These are phyloP conservation scores for Aspergillus kassunensis DNA, from an alignment of 495 filamentous ascomycete species.

Conservation along the genomic window DNA sequence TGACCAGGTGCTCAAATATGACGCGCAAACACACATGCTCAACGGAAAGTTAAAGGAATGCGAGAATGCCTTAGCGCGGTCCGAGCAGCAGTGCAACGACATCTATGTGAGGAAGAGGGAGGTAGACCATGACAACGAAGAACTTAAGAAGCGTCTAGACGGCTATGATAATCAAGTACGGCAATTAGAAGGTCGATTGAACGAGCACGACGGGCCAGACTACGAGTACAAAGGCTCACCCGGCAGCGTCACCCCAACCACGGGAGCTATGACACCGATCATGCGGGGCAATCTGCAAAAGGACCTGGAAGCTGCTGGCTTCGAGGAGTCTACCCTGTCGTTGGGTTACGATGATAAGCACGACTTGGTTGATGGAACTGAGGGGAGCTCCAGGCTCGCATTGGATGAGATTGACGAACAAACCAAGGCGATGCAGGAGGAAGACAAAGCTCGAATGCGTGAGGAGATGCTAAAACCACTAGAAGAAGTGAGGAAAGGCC, in stretches of 20 bases:
- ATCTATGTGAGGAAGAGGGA: conserved; percentile 53
- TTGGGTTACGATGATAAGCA: conserved; percentile 48
- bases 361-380: conserved; percentile 45
- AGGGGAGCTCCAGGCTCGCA: conserved; percentile 42
- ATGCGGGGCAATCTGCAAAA: conserved; percentile 43
- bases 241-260: conserved; percentile 36
- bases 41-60: conserved; percentile 59
- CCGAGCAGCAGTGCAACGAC: conserved; percentile 60
- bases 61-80: conserved; percentile 50
- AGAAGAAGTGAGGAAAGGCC: conserved; percentile 42
- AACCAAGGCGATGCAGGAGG: conserved; percentile 21
- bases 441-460: conserved; percentile 35
- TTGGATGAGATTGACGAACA: conserved; percentile 19
- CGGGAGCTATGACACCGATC: conserved; percentile 38
- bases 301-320: conserved; percentile 43
- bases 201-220: neutral
- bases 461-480: conserved; percentile 41
- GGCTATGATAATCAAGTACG: conserved; percentile 52
- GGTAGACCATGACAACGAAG: conserved; percentile 55
- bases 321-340: conserved; percentile 39
- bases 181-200: conserved; percentile 50
- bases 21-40: conserved; percentile 42
- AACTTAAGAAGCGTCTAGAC: conserved; percentile 50
- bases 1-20: conserved; percentile 53
- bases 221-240: conserved; percentile 44